Evolutionary conservation across 2,329 filamentous ascomycete species (phyloP), one percentile per base, ranked within the genome.

Genomic region (Mycosphaerella arachidis): DNA sequence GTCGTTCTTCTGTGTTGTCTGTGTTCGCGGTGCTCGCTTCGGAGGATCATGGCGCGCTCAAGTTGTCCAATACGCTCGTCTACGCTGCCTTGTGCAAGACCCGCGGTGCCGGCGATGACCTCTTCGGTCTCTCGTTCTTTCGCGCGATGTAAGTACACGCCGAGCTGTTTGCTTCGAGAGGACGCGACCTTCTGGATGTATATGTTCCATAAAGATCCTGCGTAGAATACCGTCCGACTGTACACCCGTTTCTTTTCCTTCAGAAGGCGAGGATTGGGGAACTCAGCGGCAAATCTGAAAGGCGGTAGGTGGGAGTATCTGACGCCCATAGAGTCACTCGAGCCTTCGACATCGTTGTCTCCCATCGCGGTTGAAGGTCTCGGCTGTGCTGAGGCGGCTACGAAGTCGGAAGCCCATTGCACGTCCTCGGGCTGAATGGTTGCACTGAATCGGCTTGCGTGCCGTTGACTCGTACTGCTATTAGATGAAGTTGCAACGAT

Each of bases 221-320:
- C 82, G 61, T 85, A 85, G 66, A 83, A 84, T 5, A 85, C 81
- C 2, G 82, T 85, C 33, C 81, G 78, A 10, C 79, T 82, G 68
- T 85, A 85, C 8, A 84, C 80, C 0, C 82, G 75, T 68, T 84
- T 84, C 73, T 82, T 83, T 67, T 84, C 82, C 60, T 84, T 84
- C 27, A 85, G 72, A 6, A 79, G 76, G 16, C 80, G 75, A 1
- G 83, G 81, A 62, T 82, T 82, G 0, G 81, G 81, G 55, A 85
- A 84, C 60, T 84, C 82, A 13, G 80, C 82, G 10, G 81, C 79
- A 63, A 85, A 85, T 27, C 83, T 77, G 70, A 85, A 85, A 0
- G 83, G 83, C 20, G 83, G 82, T 57, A 81, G 83, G 55, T 82
- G 76, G 9, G 81, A 82, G 65, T 80, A 85, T 4, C 75, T 73